Conservation (phyloP, 805 yeast genomes). For the Kodamaea restingae region DNA sequence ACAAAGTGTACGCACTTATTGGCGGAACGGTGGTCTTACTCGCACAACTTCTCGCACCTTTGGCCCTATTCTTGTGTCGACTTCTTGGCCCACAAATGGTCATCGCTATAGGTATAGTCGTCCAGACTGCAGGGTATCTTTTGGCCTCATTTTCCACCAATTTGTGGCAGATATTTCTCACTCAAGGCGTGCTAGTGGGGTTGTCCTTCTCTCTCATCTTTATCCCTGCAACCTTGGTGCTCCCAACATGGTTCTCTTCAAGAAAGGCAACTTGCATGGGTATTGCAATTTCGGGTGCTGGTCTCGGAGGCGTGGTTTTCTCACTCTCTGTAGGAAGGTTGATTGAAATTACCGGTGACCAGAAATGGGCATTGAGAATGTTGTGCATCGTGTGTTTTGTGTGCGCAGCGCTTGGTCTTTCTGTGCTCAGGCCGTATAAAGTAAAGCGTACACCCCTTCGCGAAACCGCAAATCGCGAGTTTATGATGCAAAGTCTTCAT, state of each 20-base stretch:
- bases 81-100: conserved; percentile 48
- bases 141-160: conserved; percentile 49
- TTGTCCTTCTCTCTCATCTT: conserved; percentile 43
- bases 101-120: conserved; percentile 42
- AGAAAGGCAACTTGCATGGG: conserved; percentile 47
- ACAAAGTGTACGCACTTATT: conserved; percentile 47
- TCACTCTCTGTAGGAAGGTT: conserved; percentile 41
- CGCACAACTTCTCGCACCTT: conserved; percentile 56
- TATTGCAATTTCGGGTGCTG: conserved; percentile 45
- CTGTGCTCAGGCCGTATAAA: conserved; percentile 45
- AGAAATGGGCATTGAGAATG: conserved; percentile 42
- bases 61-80: conserved; percentile 45
- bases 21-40: conserved; percentile 48
- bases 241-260: conserved; percentile 48
- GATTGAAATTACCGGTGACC: conserved; percentile 38
- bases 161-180: conserved; percentile 48
- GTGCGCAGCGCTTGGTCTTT: conserved; percentile 25
- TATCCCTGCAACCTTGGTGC: conserved; percentile 40
- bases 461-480: conserved; percentile 19
- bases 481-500: conserved; percentile 9
- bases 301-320: conserved; percentile 50
- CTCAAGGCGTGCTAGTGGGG: conserved; percentile 52
- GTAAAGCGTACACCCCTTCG: conserved; percentile 21
- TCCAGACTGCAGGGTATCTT: conserved; percentile 43
- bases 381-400: conserved; percentile 32